Evolutionary conservation across 2,329 filamentous ascomycete species (phyloP).

Genomic region (Aureobasidium zeae): DNA sequence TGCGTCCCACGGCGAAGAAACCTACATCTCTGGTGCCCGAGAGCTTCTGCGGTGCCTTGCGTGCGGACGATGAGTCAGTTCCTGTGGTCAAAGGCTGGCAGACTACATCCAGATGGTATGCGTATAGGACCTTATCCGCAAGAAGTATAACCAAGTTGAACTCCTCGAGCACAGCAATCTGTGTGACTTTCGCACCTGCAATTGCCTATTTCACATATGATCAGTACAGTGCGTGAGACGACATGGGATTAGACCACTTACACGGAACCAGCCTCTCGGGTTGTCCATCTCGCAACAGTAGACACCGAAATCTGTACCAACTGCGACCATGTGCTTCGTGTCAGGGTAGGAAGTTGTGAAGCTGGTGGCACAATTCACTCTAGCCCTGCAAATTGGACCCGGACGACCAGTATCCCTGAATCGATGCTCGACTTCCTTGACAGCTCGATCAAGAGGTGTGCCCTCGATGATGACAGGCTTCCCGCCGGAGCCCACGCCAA

Average conservation of each 20-base stretch:
- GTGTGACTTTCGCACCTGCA: conserved; percentile 66
- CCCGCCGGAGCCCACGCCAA: conserved; percentile 37
- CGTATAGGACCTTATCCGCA: conserved; percentile 81
- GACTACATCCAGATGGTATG: conserved; percentile 85
- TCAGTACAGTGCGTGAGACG: conserved; percentile 23
- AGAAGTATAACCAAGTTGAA: conserved; percentile 90
- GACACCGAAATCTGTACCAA: conserved; percentile 91
- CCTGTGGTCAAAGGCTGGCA: conserved; percentile 47
- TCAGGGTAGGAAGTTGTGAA: conserved; percentile 68
- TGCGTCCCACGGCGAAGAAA: conserved; percentile 89
- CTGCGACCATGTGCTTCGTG: conserved; percentile 70
- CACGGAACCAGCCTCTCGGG: conserved; percentile 81
- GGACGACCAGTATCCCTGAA: conserved; percentile 60
- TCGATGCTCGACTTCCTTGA: conserved; percentile 73
- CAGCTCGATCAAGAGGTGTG: conserved; percentile 84
- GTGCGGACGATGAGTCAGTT: conserved; percentile 43
- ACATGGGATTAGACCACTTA: conserved; percentile 38
- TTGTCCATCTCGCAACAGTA: conserved; percentile 83
- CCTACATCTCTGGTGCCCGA: conserved; percentile 82
- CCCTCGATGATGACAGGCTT: conserved; percentile 73
- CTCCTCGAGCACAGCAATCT: conserved; percentile 89
- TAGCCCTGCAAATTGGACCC: conserved; percentile 68
- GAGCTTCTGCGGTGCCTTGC: conserved; percentile 83
- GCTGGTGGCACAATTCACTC: conserved; percentile 86
- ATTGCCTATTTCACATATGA: conserved; percentile 55